These are phyloP conservation scores for Xanthoconium separans DNA, from an alignment of 1,284 basidiomycete species.

Conservation along the genomic window DNA sequence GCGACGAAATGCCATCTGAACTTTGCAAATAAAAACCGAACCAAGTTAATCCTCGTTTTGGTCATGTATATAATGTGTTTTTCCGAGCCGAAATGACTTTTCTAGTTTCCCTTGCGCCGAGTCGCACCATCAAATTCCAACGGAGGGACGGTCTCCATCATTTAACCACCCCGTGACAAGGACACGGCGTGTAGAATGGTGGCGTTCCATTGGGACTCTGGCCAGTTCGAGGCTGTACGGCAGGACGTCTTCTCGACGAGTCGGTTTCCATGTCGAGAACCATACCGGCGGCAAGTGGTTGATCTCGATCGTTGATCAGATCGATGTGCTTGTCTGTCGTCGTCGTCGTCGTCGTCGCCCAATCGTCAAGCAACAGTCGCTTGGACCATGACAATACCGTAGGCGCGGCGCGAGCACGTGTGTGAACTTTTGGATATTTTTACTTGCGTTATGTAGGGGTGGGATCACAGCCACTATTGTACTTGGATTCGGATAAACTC, in stretches of 20 bases:
- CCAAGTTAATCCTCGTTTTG: not conserved
- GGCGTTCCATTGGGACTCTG: not conserved
- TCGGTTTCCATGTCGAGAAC: not conserved
- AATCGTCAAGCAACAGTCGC: not conserved
- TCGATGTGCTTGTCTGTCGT: not conserved
- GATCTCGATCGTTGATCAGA: not conserved
- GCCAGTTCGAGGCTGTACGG: not conserved
- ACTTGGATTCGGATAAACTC: too few species aligned
- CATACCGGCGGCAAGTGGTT: not conserved
- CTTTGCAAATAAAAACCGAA: not conserved
- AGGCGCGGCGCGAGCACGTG: not conserved
- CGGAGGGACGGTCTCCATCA: not conserved
- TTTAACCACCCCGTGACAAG: not conserved
- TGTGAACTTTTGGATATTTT: not conserved
- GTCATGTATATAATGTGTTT: not conserved
- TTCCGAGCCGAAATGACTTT: not conserved
- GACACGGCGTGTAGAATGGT: not conserved
- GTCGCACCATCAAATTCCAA: not conserved
- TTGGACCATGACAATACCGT: not conserved
- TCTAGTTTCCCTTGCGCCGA: not conserved
- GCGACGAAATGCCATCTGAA: not conserved
- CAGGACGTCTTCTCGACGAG: not conserved
- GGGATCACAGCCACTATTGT: too few species aligned
- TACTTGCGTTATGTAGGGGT: not conserved
- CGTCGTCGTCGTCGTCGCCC: not conserved